Conservation (phyloP, 1,284 basidiomycete species). For the Puccinia polysora region DNA sequence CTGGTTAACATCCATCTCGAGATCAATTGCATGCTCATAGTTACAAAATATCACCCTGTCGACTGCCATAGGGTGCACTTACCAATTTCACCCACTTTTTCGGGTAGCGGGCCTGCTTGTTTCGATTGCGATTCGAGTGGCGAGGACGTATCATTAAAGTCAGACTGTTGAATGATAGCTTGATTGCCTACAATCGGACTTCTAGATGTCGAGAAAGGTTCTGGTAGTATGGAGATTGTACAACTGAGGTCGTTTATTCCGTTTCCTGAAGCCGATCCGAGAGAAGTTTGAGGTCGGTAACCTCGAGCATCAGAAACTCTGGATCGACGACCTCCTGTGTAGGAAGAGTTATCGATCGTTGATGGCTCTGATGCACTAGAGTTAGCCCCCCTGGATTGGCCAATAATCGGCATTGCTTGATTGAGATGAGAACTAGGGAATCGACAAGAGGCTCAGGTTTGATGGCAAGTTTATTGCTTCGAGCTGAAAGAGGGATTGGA, state of each 20-base stretch:
- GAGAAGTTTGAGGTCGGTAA: background rate
- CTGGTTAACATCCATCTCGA: background rate
- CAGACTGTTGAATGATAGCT: background rate
- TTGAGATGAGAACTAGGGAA: no score
- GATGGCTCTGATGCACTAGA: no score
- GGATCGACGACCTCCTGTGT: no score
- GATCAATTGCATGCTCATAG: background rate
- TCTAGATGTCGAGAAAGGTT: background rate
- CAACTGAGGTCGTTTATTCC: background rate
- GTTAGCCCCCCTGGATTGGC: no score
- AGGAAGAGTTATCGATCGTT: no score
- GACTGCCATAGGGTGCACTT: background rate
- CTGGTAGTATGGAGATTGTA: background rate
- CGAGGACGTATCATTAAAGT: background rate
- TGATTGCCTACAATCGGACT: conserved; percentile 11
- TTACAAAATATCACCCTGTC: no score
- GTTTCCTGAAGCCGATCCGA: background rate
- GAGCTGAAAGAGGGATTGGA: no score
- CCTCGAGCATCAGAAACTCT: no score
- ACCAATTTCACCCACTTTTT: conserved; percentile 41
- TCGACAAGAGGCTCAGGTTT: no score
- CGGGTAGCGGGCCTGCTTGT: conserved; percentile 27
- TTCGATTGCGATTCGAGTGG: background rate
- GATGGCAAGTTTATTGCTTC: no score
- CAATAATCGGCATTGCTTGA: no score